Conservation (phyloP, 2,329 filamentous ascomycete genomes). For the Coniochaeta sp. region DNA sequence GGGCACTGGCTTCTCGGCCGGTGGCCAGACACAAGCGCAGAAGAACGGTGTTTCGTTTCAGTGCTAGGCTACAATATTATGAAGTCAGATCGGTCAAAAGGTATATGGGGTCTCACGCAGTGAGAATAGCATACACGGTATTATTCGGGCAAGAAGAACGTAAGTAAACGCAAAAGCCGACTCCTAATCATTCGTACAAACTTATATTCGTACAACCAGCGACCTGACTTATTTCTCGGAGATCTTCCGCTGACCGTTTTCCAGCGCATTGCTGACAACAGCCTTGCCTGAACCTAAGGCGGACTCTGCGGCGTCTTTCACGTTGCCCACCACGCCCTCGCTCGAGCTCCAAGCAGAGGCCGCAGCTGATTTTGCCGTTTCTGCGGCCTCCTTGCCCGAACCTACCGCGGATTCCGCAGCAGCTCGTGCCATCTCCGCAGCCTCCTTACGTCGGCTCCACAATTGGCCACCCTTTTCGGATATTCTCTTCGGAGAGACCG, state of each 20-base stretch:
- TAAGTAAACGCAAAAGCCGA: background rate
- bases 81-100: background rate
- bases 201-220: background rate
- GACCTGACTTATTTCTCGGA: background rate
- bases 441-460: background rate
- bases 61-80: conserved; percentile 41
- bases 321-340: background rate
- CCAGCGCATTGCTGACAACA: background rate
- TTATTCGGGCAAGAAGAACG: background rate
- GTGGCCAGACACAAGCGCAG: conserved; percentile 76
- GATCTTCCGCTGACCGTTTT: background rate
- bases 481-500: background rate
- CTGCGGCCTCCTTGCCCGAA: background rate
- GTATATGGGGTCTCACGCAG: background rate
- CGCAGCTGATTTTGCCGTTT: background rate
- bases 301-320: background rate
- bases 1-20: conserved; percentile 83
- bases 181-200: background rate
- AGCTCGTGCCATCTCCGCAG: background rate
- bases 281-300: background rate
- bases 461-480: background rate
- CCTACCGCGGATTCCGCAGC: background rate
- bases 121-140: too few relatives aligned
- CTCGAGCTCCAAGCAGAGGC: background rate
- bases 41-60: conserved; percentile 76